These are phyloP conservation scores for Penicillium odoratum DNA, from an alignment of 495 filamentous ascomycete species.

Conservation along the genomic window DNA sequence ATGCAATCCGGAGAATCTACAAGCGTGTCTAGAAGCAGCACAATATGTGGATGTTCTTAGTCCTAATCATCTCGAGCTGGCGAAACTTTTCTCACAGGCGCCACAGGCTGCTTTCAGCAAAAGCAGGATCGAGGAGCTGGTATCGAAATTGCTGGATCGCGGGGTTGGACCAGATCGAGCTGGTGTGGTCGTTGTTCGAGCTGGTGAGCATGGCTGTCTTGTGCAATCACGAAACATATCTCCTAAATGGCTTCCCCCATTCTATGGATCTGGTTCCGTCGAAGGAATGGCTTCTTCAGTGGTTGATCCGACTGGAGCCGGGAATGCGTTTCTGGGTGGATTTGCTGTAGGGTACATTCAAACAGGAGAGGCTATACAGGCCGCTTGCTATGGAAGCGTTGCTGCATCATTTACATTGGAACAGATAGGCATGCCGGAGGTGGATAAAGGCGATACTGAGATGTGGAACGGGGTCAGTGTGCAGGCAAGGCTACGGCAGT, in stretches of 20 bases:
- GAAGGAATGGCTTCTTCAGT: slow-evolving; percentile 10
- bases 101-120: slow-evolving; percentile 6
- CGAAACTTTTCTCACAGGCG: slow-evolving; percentile 18
- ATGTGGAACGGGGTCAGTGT: slow-evolving; percentile 29
- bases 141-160: slow-evolving; percentile 15
- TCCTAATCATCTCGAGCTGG: slow-evolving; percentile 40
- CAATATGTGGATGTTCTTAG: slow-evolving; percentile 34
- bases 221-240: slow-evolving; percentile 13
- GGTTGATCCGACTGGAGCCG: slow-evolving; percentile 39
- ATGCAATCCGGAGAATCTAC: slow-evolving; percentile 25
- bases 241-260: slow-evolving; percentile 32
- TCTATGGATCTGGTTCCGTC: slow-evolving; percentile 12
- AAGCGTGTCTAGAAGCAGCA: slow-evolving; percentile 22
- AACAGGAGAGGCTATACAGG: slow-evolving; percentile 20
- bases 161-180: slow-evolving; percentile 24
- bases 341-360: slow-evolving; percentile 31
- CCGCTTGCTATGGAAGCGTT: slow-evolving; percentile 32
- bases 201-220: slow-evolving; percentile 35
- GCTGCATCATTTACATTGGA: slow-evolving; percentile 39
- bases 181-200: slow-evolving; percentile 29
- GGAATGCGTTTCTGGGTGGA: slow-evolving; percentile 38
- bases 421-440: slow-evolving; percentile 35
- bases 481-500: slow-evolving; percentile 12
- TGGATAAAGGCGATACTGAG: slow-evolving; percentile 10
- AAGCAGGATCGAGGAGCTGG: slow-evolving; percentile 26